Evolutionary conservation across 148 eudicot genomes (phyloP), one percentile per base, ranked within the genome.

Genomic region (Arctostaphylos glauca): DNA sequence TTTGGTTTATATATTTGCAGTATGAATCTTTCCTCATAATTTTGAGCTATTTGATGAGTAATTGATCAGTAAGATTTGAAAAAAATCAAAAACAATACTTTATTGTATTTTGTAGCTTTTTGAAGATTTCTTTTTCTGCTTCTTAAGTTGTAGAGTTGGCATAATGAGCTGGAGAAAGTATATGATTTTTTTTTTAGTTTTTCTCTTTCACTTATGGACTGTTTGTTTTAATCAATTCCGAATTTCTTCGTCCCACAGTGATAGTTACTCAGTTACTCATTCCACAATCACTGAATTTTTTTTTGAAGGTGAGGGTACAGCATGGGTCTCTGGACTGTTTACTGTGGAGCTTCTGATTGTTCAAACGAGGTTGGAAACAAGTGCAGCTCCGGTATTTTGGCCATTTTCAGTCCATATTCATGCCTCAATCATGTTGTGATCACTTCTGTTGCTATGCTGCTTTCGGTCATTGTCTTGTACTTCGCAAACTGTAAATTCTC

Each of bases 341-440:
- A 87, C 47, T 89, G 88, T 49, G 91, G 86, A 10, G 74, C 15
- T 79, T 58, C 83, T 62, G 21, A 72, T 31, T 84, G 88, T 83
- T 80, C 87, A 9, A 54, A 62, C 48, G 81, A 81, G 73, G 80
- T 66, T 76, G 75, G 81, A 18, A 83, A 80, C 47, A 74, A 83
- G n/a, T 93, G 95, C 86, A 81, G 73, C 86, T 47, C 84, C 48
- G 86, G 84, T 50, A 84, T 91, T 56, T 79, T 59, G 81, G 80
- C 72, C 78, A 41, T 92, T 60, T 83, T 85, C 49, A 67, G 54
- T 64, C 91, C 98, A 54, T 90, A 92, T 78, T 93, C 97, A 53
- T 93, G 98, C 81, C 55, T 83, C 82, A 92, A 92, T 74, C 93
- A 95, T 86, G 84, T 79, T 6, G 53, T 87, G 49, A 84, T 86